Base-by-base conservation (phyloP, 148 eudicot genomes). In the Rhododendron simsii region DNA sequence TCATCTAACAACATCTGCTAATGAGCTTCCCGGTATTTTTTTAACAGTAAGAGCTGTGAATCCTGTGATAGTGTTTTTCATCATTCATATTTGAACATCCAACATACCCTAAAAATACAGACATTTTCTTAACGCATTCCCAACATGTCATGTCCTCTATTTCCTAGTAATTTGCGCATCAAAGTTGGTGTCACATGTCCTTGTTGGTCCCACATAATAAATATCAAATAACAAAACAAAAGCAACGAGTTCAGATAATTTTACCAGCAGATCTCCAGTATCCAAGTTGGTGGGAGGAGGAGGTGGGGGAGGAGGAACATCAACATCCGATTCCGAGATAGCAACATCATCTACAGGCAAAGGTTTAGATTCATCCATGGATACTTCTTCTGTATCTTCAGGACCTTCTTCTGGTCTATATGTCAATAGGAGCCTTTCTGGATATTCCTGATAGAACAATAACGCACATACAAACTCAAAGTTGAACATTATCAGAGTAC, bases 371-470 rank as follows among this genome's bases (percentile, higher is more conserved):
- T 98, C 99, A 81, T 94, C 93, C 20, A 35, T 79, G 10, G 88
- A 12, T 53, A 82, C 81, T 33, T 81, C 81, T 26, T 81, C 63
- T 21, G 90, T 85, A 71, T 93, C 95, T 87, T 95, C 97, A 55
- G 89, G 89, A 78, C 11, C 91, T 83, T 92, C 96, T 45, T 94
- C 97, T 59, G 98, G 93, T 87, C 87, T 95, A 90, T 98, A 98
- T 20, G 96, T 94, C 88, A 95, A 91, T 82, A 82, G 88, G 69
- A 98, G 97, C 90, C 98, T 95, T 90, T 95, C 99, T 13, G 98
- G 98, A 86, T 92, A 92, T 87, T 98, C 99, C 99, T 98, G 93
- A 82, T 91, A 51, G 30, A n/a, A 44, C 18, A n/a, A 37, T 28
- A 73, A 59, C 76, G 48, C 26, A 69, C 30, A 84, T 3, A 63